These are phyloP conservation scores for Mortierella sp. DNA, from an alignment of 371 early-diverging fungal genomes.

Conservation along the genomic window DNA sequence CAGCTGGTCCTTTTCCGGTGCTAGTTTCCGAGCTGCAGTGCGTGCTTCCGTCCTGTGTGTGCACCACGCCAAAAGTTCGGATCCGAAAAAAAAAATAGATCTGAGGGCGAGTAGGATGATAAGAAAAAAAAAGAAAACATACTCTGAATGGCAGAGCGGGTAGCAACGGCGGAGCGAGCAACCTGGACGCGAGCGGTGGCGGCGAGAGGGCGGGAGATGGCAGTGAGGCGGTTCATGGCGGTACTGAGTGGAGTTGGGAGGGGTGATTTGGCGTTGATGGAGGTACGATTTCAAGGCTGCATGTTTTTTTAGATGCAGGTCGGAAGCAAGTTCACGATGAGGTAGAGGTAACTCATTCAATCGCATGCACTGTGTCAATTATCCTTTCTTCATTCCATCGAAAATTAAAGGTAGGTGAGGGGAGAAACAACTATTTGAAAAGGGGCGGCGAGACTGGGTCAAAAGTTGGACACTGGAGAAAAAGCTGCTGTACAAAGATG, in stretches of 20 bases:
- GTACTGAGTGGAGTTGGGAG: constrained; percentile 9
- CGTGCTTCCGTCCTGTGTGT: background rate
- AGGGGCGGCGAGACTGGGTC: background rate
- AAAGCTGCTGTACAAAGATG: background rate
- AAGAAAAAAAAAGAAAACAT: constrained; percentile 15
- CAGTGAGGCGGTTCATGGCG: constrained; percentile 42
- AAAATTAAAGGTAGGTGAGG: too few species aligned
- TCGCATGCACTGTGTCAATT: background rate
- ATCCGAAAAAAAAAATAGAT: constrained; percentile 11
- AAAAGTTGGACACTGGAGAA: background rate
- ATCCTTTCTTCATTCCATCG: too few species aligned
- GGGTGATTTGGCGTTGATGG: constrained; percentile 7
- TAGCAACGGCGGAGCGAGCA: constrained; percentile 47
- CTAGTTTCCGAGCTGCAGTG: background rate
- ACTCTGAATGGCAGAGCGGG: constrained; percentile 55
- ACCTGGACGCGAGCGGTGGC: constrained; percentile 50
- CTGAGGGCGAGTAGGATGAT: background rate
- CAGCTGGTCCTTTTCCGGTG: background rate
- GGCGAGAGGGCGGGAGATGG: constrained; percentile 49
- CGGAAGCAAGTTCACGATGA: background rate
- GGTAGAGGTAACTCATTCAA: background rate
- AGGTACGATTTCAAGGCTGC: constrained; percentile 1
- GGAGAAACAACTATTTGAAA: background rate
- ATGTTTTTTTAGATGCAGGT: constrained; percentile 3
- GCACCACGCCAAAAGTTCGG: background rate